phyloP scores from a whole-genome alignment of 345 rosid genomes.

The Zanthoxylum bungeanum region DNA sequence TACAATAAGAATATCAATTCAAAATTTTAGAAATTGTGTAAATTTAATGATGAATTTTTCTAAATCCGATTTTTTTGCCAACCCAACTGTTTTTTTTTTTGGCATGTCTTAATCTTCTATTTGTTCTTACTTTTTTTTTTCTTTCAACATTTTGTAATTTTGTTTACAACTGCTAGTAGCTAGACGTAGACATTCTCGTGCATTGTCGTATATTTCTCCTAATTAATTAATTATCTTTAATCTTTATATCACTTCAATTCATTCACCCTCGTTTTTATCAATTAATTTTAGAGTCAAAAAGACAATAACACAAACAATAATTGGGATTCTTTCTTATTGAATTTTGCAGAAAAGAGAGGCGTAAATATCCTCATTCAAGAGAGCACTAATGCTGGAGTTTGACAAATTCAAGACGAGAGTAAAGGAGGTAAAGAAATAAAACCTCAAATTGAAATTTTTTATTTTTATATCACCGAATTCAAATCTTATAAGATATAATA shows the following conservation, averaged over 20 bases:
- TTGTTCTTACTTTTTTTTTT: slow-evolving; percentile 9
- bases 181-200: slow-evolving; percentile 33
- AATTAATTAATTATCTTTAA: neutral
- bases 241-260: neutral
- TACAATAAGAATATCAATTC: too few species aligned
- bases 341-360: neutral
- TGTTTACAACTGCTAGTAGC: slow-evolving; percentile 16
- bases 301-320: too few species aligned
- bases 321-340: too few species aligned
- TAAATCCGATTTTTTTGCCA: too few species aligned
- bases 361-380: neutral
- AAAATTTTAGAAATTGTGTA: too few species aligned
- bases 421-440: neutral
- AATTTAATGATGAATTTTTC: too few species aligned
- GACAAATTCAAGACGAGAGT: neutral
- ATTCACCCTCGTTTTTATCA: neutral
- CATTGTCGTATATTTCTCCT: slow-evolving; percentile 9
- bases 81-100: too few species aligned
- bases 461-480: too few species aligned
- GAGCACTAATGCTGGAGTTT: neutral
- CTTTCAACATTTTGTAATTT: too few species aligned
- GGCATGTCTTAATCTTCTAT: neutral
- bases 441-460: too few species aligned
- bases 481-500: too few species aligned
- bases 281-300: neutral